A percentile compares a stretch with the other conserved stretches of the same genome.
These are phyloP conservation scores for Gamarada debralockiae DNA, from an alignment of 495 filamentous ascomycete species.

Conservation along the genomic window DNA sequence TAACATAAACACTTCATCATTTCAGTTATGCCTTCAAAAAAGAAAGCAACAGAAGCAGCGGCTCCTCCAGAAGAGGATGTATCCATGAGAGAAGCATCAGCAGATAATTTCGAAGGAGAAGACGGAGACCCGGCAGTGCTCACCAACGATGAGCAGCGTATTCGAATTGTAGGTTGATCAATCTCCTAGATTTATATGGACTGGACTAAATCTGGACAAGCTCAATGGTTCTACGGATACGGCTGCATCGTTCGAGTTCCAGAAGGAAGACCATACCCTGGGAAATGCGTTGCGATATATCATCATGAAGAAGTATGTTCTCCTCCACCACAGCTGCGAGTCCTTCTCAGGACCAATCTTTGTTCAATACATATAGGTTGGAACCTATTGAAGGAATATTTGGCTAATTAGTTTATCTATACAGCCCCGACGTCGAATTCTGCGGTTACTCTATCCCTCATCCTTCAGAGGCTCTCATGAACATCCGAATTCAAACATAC, in stretches of 20 bases:
- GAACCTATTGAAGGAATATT: not conserved
- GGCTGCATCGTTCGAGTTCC: conserved; percentile 76
- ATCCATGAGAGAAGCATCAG: conserved; percentile 52
- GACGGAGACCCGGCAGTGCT: conserved; percentile 30
- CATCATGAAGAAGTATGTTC: conserved; percentile 93
- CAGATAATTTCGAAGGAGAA: conserved; percentile 36
- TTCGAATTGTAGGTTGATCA: conserved; percentile 48
- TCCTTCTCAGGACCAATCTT: not conserved
- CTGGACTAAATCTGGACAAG: conserved; percentile 31
- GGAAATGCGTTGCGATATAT: conserved; percentile 92
- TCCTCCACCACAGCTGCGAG: not conserved
- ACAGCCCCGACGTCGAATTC: conserved; percentile 89
- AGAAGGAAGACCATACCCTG: conserved; percentile 88
- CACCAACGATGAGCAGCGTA: conserved; percentile 46
- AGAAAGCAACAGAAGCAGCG: conserved; percentile 9
- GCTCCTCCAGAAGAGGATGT: conserved; percentile 33
- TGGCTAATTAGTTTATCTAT: conserved; percentile 3
- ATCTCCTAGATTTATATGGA: not conserved
- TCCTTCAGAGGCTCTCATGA: conserved; percentile 94
- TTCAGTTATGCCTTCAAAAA: conserved; percentile 21
- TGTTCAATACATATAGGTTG: not conserved
- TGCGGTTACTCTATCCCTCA: conserved; percentile 98
- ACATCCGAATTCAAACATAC: conserved; percentile 92
- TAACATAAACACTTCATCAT: not conserved
- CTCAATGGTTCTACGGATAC: conserved; percentile 67